phyloP scores from a whole-genome alignment of 805 yeast species.

The Hanseniaspora jakobsenii region DNA sequence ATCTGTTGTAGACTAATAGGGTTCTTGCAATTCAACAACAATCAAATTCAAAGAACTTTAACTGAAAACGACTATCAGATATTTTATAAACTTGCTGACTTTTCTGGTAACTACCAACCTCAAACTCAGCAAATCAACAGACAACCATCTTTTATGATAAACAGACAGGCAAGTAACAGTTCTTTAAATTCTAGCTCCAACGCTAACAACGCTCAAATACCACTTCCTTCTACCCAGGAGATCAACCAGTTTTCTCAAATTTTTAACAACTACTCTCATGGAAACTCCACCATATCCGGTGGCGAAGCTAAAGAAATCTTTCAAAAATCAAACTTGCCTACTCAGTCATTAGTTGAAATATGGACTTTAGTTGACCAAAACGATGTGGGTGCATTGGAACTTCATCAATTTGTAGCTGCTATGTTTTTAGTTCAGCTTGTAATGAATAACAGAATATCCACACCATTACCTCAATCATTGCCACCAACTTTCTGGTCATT shows the following conservation, averaged over 20 bases:
- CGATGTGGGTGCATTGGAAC: conserved; percentile 57
- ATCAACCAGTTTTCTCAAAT: conserved; percentile 54
- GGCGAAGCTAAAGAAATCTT: conserved; percentile 75
- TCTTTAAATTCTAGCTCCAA: conserved; percentile 10
- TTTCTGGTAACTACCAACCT: conserved; percentile 51
- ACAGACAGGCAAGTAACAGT: conserved; percentile 15
- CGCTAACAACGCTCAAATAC: conserved; percentile 28
- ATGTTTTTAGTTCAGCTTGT: conserved; percentile 77
- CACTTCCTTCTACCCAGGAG: conserved; percentile 46
- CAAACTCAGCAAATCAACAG: conserved; percentile 43
- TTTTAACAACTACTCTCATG: conserved; percentile 47
- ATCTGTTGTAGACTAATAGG: conserved; percentile 83
- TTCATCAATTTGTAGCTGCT: conserved; percentile 74
- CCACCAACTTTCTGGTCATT: conserved; percentile 36
- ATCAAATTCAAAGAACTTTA: conserved; percentile 33
- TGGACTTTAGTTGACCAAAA: conserved; percentile 80
- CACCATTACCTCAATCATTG: conserved; percentile 37
- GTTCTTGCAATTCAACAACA: conserved; percentile 57
- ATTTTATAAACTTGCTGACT: conserved; percentile 27
- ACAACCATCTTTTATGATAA: conserved; percentile 16
- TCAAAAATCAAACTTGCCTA: conserved; percentile 76
- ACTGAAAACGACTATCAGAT: conserved; percentile 32
- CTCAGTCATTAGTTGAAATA: conserved; percentile 63
- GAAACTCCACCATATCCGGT: conserved; percentile 54
- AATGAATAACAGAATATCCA: conserved; percentile 49